Percentiles rank a stretch among this genome's conserved stretches.
Conservation (phyloP, 2,329 filamentous ascomycete genomes). For the Ampelomyces quisqualis region DNA sequence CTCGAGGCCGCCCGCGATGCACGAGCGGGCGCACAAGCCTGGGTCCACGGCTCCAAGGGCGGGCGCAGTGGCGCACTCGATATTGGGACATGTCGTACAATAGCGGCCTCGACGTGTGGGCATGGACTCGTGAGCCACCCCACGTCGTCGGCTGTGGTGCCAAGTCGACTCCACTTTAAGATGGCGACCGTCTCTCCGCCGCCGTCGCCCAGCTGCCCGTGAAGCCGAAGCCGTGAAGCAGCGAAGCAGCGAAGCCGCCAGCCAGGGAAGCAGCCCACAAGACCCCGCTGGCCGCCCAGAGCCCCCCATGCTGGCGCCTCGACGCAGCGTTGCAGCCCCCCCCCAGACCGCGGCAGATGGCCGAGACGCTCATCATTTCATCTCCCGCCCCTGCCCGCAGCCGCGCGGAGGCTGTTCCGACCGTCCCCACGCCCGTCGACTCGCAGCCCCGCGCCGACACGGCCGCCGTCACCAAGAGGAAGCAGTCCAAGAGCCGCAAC, state of each 20-base stretch:
- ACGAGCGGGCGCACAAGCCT: conserved; percentile 2
- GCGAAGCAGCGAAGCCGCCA: too few species aligned
- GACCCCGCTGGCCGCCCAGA: conserved; percentile 4
- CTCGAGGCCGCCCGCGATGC: conserved; percentile 4
- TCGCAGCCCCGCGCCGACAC: conserved; percentile 35
- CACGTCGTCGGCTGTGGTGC: too few species aligned
- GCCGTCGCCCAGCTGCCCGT: not conserved
- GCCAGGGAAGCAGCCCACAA: too few species aligned
- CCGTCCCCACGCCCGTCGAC: conserved; percentile 14
- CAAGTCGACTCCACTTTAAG: conserved; percentile 32
- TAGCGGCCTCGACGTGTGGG: too few species aligned
- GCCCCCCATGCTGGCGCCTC: conserved; percentile 19
- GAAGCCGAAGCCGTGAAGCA: too few species aligned
- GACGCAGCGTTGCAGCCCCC: conserved; percentile 11
- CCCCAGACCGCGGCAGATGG: conserved; percentile 43
- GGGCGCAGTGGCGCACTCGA: conserved; percentile 1
- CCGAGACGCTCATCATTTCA: conserved; percentile 61
- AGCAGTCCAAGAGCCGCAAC: conserved; percentile 74
- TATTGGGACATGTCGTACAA: too few species aligned
- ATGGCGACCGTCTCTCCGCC: conserved; percentile 21
- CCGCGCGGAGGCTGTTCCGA: conserved; percentile 11
- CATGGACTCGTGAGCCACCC: not conserved
- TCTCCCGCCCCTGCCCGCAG: conserved; percentile 45
- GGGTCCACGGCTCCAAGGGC: too few species aligned
- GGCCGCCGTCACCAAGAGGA: conserved; percentile 58